A percentile compares a stretch with the other conserved stretches of the same genome.
phyloP scores from a whole-genome alignment of 2,329 filamentous ascomycete species.

The Raffaelea arxii region DNA sequence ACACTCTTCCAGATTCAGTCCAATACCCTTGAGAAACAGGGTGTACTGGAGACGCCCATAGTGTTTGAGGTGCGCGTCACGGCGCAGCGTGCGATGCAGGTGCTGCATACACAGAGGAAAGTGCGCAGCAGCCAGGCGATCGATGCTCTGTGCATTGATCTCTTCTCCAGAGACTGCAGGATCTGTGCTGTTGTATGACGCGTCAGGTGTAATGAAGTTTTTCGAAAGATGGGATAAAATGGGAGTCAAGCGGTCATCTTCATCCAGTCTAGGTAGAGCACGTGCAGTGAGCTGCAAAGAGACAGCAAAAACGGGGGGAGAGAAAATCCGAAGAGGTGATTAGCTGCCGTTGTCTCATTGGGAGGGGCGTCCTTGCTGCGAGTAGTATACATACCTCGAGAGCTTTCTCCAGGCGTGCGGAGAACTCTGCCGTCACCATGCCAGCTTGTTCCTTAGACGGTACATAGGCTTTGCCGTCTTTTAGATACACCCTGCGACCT shows the following conservation, averaged over 20 bases:
- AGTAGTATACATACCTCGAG: slow-evolving; percentile 54
- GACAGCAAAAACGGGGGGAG: background rate
- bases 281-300: slow-evolving; percentile 66
- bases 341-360: too few species aligned
- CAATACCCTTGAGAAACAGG: slow-evolving; percentile 93
- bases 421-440: slow-evolving; percentile 85
- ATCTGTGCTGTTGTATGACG: slow-evolving; percentile 57
- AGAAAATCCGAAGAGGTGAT: too few species aligned
- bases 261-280: slow-evolving; percentile 82
- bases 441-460: slow-evolving; percentile 78
- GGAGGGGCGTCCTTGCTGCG: background rate
- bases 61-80: slow-evolving; percentile 87
- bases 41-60: slow-evolving; percentile 90
- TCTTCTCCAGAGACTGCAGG: slow-evolving; percentile 59
- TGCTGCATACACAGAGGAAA: slow-evolving; percentile 94
- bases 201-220: slow-evolving; percentile 88
- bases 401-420: slow-evolving; percentile 64
- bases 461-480: slow-evolving; percentile 80
- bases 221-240: slow-evolving; percentile 74
- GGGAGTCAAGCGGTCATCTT: slow-evolving; percentile 78
- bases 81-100: slow-evolving; percentile 74
- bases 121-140: slow-evolving; percentile 66
- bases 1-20: slow-evolving; percentile 82
- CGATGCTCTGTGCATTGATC: slow-evolving; percentile 70
- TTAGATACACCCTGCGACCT: slow-evolving; percentile 63